Evolutionary conservation across 78 protist genomes (phyloP).

Genomic region (Planoprotostelium fungivorum): DNA sequence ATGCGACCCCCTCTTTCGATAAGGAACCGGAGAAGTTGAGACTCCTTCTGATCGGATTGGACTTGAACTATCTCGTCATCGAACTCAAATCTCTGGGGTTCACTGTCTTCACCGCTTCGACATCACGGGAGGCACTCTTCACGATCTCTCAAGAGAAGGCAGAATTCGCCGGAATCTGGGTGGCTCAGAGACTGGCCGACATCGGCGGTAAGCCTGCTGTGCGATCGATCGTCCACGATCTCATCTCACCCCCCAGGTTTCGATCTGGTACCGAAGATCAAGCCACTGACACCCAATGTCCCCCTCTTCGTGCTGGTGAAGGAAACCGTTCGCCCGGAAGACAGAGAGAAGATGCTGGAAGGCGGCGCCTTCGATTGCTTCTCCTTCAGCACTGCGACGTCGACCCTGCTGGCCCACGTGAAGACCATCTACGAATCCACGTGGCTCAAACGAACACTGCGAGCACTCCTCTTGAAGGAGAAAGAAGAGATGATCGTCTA

Average conservation of each 20-base stretch:
- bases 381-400: not conserved
- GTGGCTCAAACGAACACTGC: not conserved
- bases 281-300: not conserved
- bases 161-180: not conserved
- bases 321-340: not conserved
- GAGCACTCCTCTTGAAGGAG: not conserved
- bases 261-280: not conserved
- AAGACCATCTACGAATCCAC: not conserved
- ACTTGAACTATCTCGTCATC: not conserved
- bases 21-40: not conserved
- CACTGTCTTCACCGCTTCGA: not conserved
- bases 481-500: not conserved
- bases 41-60: not conserved
- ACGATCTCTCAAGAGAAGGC: not conserved
- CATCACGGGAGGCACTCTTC: not conserved
- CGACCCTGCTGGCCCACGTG: not conserved
- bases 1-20: not conserved
- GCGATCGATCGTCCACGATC: no score
- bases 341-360: not conserved
- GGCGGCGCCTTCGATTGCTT: not conserved
- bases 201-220: not conserved
- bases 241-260: no score
- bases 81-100: not conserved
- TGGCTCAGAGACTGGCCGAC: not conserved
- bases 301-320: not conserved